Evolutionary conservation across 2,329 filamentous ascomycete species (phyloP), one percentile per base, ranked within the genome.

Genomic region (Pseudogymnoascus sp.): DNA sequence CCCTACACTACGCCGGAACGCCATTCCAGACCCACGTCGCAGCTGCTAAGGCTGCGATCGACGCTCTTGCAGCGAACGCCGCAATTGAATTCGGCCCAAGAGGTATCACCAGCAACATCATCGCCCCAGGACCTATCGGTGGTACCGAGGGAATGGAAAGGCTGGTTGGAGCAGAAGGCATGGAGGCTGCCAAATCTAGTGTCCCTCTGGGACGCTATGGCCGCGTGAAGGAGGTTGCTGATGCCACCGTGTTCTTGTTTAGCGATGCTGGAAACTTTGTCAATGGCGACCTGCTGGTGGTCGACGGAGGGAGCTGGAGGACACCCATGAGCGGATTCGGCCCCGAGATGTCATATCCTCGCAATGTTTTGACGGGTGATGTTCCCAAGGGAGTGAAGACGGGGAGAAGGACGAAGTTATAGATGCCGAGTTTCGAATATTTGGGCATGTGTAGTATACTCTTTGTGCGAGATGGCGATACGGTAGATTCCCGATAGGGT

Each of bases 201-300:
- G 81, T 96, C 37, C 94, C 94, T 0, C 75, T 86, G 2, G 91
- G 91, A 1, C 81, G 92, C 61, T 85, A 85, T 73, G 94, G 93
- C 6, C 83, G 83, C 0, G 84, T 96, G 25, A 88, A 88, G 65
- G 93, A 99, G 70, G 91, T 99, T 69, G 89, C 91, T 0, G 93
- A 99, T 74, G 90, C 93, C 1, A 97, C 93, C 0, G 83, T 97
- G 0, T 99, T 86, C 69, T 73, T 97, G 61, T 94, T 97, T 71
- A 89, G 88, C 50, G 89, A 96, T 50, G 85, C 90, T 0, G 93
- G 87, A 0, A 91, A 87, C 71, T 96, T 89, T 72, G 85, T 97
- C 54, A 96, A 89, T 66, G 94, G 91, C 1, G 86, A 91, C 66
- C 83, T 85, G 2, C 75, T 97, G 35, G 89, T 96, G 32, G 89